Conservation (phyloP, 192 early-diverging fungal species). For the Paraglomus brasilianum region DNA sequence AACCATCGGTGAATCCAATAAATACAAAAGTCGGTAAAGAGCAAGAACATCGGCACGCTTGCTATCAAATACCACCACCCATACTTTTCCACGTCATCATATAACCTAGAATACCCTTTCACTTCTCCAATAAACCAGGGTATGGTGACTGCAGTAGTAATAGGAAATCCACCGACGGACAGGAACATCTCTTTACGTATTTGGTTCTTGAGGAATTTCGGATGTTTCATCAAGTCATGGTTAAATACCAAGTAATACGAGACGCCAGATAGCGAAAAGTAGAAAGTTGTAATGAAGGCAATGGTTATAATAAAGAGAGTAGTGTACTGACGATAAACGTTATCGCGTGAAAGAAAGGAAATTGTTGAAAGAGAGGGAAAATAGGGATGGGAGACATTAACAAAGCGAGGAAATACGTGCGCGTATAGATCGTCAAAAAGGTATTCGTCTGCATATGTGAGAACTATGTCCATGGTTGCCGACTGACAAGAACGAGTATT, state of each 20-base stretch:
- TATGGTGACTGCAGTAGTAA: conserved; percentile 77
- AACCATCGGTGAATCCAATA: conserved; percentile 96
- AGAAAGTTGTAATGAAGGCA: conserved; percentile 75
- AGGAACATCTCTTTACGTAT: conserved; percentile 82
- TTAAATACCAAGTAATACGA: conserved; percentile 90
- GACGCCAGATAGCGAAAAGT: conserved; percentile 71
- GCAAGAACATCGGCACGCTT: conserved; percentile 71
- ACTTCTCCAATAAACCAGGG: conserved; percentile 94
- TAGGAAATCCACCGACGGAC: conserved; percentile 75
- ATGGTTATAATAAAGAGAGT: conserved; percentile 72
- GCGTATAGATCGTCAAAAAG: conserved; percentile 27
- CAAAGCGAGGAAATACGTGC: background rate
- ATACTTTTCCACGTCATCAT: conserved; percentile 54
- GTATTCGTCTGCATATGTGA: conserved; percentile 24
- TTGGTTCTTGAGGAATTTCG: conserved; percentile 91
- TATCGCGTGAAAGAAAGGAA: conserved; percentile 49
- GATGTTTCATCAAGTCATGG: conserved; percentile 85
- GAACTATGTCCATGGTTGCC: conserved; percentile 2
- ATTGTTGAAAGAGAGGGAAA: background rate
- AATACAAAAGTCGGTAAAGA: conserved; percentile 93
- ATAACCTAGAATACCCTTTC: conserved; percentile 82
- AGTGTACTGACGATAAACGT: conserved; percentile 67
- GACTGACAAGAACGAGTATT: no score
- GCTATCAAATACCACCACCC: conserved; percentile 74
- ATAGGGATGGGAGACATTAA: background rate